Percentiles rank a stretch among this genome's conserved stretches.
These are phyloP conservation scores for Allantophomopsis cytisporea DNA, from an alignment of 2,329 filamentous ascomycete genomes.

Conservation along the genomic window DNA sequence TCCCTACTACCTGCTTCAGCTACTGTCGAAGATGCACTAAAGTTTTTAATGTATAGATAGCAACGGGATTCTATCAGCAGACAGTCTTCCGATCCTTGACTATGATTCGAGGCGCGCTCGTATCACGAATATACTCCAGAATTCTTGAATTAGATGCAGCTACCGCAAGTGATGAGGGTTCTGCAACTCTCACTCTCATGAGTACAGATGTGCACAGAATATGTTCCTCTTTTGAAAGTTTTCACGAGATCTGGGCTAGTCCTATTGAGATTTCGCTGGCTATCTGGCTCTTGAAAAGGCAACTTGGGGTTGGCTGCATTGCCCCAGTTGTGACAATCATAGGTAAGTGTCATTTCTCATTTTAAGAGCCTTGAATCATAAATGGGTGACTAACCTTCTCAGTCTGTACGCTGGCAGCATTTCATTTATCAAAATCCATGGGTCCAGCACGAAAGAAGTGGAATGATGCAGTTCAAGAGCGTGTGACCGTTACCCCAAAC, in stretches of 20 bases:
- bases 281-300: constrained; percentile 19
- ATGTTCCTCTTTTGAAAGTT: constrained; percentile 14
- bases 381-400: too few relatives aligned
- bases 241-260: constrained; percentile 24
- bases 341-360: too few relatives aligned
- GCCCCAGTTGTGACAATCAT: constrained; percentile 5
- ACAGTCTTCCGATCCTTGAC: constrained; percentile 21
- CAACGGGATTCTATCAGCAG: constrained; percentile 20
- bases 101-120: constrained; percentile 21
- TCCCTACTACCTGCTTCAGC: too few relatives aligned
- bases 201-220: constrained; percentile 27
- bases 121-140: constrained; percentile 18
- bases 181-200: constrained; percentile 24
- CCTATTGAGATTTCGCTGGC: constrained; percentile 21
- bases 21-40: too few relatives aligned
- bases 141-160: constrained; percentile 15
- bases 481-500: too few relatives aligned
- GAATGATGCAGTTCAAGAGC: too few relatives aligned
- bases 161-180: constrained; percentile 16
- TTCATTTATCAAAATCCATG: too few relatives aligned
- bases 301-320: constrained; percentile 9
- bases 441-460: too few relatives aligned
- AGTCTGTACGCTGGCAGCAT: too few relatives aligned
- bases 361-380: too few relatives aligned
- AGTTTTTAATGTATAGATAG: too few relatives aligned